These are phyloP conservation scores for Malassezia yamatoensis DNA, from an alignment of 1,284 basidiomycete species.

Conservation along the genomic window DNA sequence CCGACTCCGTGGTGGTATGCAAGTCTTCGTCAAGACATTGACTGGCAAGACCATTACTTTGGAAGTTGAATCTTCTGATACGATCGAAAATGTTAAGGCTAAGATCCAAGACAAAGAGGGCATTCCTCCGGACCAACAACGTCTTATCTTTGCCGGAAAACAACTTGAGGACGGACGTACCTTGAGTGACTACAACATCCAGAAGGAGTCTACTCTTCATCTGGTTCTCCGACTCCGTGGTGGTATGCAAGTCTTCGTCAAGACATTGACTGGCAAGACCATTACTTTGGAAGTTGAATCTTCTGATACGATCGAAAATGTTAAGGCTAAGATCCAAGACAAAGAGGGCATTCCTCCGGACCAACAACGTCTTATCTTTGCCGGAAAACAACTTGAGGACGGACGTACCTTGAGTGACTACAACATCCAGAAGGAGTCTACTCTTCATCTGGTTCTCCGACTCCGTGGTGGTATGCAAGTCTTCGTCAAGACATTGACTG, in stretches of 20 bases:
- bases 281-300: slow-evolving; percentile 85
- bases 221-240: slow-evolving; percentile 44
- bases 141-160: slow-evolving; percentile 51
- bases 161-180: slow-evolving; percentile 52
- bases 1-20: slow-evolving; percentile 46
- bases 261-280: slow-evolving; percentile 89
- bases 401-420: slow-evolving; percentile 53
- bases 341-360: slow-evolving; percentile 74
- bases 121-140: slow-evolving; percentile 51
- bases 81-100: slow-evolving; percentile 70
- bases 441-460: slow-evolving; percentile 43
- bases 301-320: slow-evolving; percentile 85
- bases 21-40: slow-evolving; percentile 56
- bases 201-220: slow-evolving; percentile 43
- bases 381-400: slow-evolving; percentile 79
- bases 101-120: slow-evolving; percentile 54
- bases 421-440: slow-evolving; percentile 67
- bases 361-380: slow-evolving; percentile 95
- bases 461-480: slow-evolving; percentile 47
- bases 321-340: slow-evolving; percentile 52
- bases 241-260: slow-evolving; percentile 48
- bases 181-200: slow-evolving; percentile 50
- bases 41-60: slow-evolving; percentile 97
- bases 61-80: slow-evolving; percentile 76
- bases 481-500: slow-evolving; percentile 64